Percentiles rank a stretch among this genome's conserved stretches.
phyloP scores from a whole-genome alignment of 148 eudicot genomes.

The Rhododendron mucronatum region DNA sequence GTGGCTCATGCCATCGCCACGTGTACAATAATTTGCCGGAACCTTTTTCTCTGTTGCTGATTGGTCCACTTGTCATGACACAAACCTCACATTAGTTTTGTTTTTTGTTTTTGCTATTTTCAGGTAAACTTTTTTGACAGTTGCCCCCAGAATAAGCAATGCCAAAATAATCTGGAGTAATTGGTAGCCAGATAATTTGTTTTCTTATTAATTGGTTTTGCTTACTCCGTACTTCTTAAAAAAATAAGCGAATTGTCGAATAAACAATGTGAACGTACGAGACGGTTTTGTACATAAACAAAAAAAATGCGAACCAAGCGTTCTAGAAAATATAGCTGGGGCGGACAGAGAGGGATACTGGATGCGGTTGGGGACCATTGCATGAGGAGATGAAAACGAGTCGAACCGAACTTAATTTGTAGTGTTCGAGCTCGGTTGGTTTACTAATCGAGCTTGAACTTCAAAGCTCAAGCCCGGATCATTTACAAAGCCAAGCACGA shows the following conservation, averaged over 20 bases:
- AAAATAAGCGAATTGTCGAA: neutral
- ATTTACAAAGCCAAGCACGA: too few species aligned
- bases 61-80: neutral
- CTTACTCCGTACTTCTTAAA: neutral
- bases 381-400: too few species aligned
- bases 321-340: too few species aligned
- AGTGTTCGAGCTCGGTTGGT: too few species aligned
- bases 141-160: neutral
- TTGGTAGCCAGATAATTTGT: neutral
- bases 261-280: too few species aligned
- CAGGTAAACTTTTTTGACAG: neutral
- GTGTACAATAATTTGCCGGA: neutral
- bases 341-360: too few species aligned
- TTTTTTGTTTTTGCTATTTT: too few species aligned
- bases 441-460: too few species aligned
- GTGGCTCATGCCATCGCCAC: neutral
- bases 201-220: neutral
- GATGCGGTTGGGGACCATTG: too few species aligned
- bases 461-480: too few species aligned
- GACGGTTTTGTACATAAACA: neutral
- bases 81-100: neutral
- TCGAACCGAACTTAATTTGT: too few species aligned
- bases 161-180: neutral
- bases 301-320: neutral
- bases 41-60: neutral